Evolutionary conservation across 768 basidiomycete genomes (phyloP).

Genomic region (Sporobolomyces pararoseus): DNA sequence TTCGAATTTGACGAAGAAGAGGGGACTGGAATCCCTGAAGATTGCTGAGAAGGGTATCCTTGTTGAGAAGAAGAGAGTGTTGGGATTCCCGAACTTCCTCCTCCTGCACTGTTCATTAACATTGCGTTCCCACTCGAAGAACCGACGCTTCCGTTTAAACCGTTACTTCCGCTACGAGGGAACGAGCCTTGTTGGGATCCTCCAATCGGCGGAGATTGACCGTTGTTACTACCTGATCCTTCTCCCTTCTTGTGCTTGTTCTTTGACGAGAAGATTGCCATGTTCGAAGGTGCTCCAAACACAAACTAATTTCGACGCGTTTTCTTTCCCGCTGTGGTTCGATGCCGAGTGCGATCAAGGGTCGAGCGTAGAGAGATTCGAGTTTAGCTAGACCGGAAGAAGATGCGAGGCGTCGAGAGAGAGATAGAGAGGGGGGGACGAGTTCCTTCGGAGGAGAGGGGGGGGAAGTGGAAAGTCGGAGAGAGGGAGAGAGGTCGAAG

Average conservation of each 20-base stretch:
- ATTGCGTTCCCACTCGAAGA: slow-evolving; percentile 2
- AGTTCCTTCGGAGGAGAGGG: not conserved
- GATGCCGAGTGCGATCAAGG: too few relatives aligned
- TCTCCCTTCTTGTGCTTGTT: slow-evolving; percentile 38
- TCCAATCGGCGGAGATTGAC: not conserved
- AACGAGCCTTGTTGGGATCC: not conserved
- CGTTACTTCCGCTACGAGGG: not conserved
- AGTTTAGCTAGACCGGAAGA: too few relatives aligned
- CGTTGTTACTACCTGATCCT: not conserved
- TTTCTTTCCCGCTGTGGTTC: too few relatives aligned
- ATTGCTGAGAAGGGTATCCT: not conserved
- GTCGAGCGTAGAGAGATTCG: not conserved
- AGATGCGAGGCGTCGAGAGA: not conserved
- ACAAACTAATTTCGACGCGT: not conserved
- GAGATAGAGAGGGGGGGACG: not conserved
- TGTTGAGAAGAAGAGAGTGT: not conserved
- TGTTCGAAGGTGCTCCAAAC: slow-evolving; percentile 4
- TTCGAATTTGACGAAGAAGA: not conserved
- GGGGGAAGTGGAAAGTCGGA: not conserved
- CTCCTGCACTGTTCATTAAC: not conserved
- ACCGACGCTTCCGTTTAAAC: slow-evolving; percentile 1
- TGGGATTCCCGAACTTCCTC: not conserved
- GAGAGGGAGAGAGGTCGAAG: not conserved
- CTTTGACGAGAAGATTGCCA: slow-evolving; percentile 43
- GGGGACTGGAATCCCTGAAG: not conserved